Conservation (phyloP, 768 basidiomycete genomes). For the Lentinus tigrinus region DNA sequence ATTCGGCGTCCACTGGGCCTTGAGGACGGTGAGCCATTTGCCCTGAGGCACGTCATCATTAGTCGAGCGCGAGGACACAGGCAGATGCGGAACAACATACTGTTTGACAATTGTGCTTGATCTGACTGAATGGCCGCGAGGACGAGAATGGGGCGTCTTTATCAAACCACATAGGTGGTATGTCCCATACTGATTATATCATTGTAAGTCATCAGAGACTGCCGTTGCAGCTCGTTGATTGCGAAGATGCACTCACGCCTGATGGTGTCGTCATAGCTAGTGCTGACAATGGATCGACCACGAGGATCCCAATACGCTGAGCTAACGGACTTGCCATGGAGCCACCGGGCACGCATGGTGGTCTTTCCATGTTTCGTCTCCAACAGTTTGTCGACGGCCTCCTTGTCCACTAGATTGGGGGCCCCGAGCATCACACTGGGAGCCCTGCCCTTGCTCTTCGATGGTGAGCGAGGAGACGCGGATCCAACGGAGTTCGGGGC, state of each 20-base stretch:
- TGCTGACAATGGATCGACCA: constrained; percentile 78
- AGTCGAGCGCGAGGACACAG: background rate
- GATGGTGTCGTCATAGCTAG: constrained; percentile 79
- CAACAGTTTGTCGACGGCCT: constrained; percentile 47
- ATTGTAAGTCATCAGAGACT: background rate
- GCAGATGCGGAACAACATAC: constrained; percentile 38
- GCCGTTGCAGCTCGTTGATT: background rate
- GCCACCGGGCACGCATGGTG: constrained; percentile 60
- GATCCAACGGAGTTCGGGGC: constrained; percentile 1
- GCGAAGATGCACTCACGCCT: constrained; percentile 49
- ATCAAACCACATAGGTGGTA: constrained; percentile 51
- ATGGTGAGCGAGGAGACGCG: background rate
- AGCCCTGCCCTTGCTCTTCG: constrained; percentile 9
- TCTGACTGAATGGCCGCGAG: constrained; percentile 59
- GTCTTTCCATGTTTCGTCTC: constrained; percentile 53
- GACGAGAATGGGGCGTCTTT: constrained; percentile 51
- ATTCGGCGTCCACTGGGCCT: constrained; percentile 78
- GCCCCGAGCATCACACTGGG: background rate
- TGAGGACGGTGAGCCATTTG: constrained; percentile 76
- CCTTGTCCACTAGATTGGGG: constrained; percentile 35
- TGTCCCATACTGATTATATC: constrained; percentile 82
- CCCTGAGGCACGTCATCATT: constrained; percentile 46
- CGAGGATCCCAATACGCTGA: constrained; percentile 86
- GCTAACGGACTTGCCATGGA: constrained; percentile 74
- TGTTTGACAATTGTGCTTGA: constrained; percentile 79